phyloP scores from a whole-genome alignment of 2,329 filamentous ascomycete species.

The Apiospora saccharicola region DNA sequence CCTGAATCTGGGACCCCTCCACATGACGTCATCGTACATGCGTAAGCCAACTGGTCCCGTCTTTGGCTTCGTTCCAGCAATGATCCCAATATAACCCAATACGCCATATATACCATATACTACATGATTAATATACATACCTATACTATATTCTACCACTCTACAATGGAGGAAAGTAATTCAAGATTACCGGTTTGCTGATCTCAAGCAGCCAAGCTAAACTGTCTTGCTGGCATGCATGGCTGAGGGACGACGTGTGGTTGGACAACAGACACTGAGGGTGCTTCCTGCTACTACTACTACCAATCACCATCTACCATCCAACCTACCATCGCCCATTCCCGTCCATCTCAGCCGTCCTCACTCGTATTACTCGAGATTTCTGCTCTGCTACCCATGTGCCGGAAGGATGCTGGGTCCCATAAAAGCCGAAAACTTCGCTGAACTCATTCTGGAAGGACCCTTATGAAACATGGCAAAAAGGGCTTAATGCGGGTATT shows the following conservation, averaged over 20 bases:
- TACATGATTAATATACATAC: too few species aligned
- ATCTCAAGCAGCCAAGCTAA: background rate
- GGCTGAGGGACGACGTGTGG: background rate
- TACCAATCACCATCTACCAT: too few species aligned
- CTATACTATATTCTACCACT: too few species aligned
- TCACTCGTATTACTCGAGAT: background rate
- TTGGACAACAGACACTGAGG: too few species aligned
- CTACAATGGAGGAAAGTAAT: too few species aligned
- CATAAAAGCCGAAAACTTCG: slow-evolving; percentile 19
- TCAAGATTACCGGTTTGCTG: too few species aligned
- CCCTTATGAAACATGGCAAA: slow-evolving; percentile 6
- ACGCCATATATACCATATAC: background rate
- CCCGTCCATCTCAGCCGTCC: too few species aligned
- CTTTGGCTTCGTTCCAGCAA: background rate
- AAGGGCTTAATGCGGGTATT: background rate
- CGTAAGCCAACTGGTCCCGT: background rate
- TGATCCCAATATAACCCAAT: slow-evolving; percentile 7
- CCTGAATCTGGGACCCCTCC: slow-evolving; percentile 18
- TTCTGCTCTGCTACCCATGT: background rate
- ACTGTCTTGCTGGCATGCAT: background rate
- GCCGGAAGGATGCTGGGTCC: background rate
- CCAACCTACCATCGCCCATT: too few species aligned
- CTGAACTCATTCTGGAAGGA: slow-evolving; percentile 19
- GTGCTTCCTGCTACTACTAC: background rate
- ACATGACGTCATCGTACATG: slow-evolving; percentile 12